These are phyloP conservation scores for Fimicolochytrium jonesii DNA, from an alignment of 192 early-diverging fungal genomes.

Conservation along the genomic window DNA sequence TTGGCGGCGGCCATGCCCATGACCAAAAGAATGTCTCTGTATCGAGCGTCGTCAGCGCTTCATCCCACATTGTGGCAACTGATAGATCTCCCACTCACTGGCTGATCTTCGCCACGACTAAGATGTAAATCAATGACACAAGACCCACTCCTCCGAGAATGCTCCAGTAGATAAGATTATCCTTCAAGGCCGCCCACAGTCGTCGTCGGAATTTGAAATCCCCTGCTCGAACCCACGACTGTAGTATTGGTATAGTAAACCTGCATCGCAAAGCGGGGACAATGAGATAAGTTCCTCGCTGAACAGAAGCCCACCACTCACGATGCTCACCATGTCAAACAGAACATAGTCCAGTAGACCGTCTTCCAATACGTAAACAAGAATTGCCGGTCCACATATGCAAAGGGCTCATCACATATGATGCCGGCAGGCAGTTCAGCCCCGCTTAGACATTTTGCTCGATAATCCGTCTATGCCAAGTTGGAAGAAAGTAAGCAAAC, in stretches of 20 bases:
- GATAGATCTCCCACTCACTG: conserved; percentile 7
- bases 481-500: no score
- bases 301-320: no score
- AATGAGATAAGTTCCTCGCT: neutral
- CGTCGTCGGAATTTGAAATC: conserved; percentile 68
- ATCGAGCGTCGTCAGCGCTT: neutral
- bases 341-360: conserved; percentile 89
- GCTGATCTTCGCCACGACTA: conserved; percentile 36
- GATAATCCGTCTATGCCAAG: conserved; percentile 74
- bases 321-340: conserved; percentile 87
- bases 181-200: conserved; percentile 68
- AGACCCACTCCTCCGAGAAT: conserved; percentile 65
- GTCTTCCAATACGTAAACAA: conserved; percentile 74
- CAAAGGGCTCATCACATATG: conserved; percentile 68
- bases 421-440: neutral
- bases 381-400: conserved; percentile 67
- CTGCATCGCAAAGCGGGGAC: conserved; percentile 17
- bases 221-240: conserved; percentile 82
- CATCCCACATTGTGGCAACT: neutral
- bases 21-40: conserved; percentile 61
- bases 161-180: conserved; percentile 80
- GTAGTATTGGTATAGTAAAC: conserved; percentile 76
- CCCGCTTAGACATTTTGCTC: conserved; percentile 50
- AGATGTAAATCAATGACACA: conserved; percentile 70
- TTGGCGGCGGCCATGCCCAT: conserved; percentile 91